phyloP scores from a whole-genome alignment of 2,329 filamentous ascomycete species.

The Sclerotinia subarctica region DNA sequence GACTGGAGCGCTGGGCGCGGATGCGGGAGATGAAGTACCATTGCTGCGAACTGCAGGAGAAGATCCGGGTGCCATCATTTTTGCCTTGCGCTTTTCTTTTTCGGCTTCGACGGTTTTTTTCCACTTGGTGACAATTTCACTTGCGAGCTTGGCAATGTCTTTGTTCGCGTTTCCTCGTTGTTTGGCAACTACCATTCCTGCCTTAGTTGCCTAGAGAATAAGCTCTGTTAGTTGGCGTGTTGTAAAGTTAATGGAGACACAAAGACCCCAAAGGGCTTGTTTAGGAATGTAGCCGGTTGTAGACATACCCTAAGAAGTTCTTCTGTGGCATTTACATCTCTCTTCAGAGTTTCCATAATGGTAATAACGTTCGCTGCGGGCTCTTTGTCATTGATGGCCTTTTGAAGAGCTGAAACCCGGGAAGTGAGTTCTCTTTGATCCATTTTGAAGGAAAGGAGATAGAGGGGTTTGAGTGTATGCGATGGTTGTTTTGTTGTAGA shows the following conservation, averaged over 20 bases:
- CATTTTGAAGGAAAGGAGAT: slow-evolving; percentile 26
- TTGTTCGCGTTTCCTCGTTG: slow-evolving; percentile 73
- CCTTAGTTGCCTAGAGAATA: slow-evolving; percentile 66
- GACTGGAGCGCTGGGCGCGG: slow-evolving; percentile 41
- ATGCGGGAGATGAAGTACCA: slow-evolving; percentile 36
- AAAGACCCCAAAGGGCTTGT: slow-evolving; percentile 2
- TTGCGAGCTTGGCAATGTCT: slow-evolving; percentile 72
- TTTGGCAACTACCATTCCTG: slow-evolving; percentile 86
- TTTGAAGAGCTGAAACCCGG: slow-evolving; percentile 60
- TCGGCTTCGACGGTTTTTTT: slow-evolving; percentile 70
- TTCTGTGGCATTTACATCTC: slow-evolving; percentile 79
- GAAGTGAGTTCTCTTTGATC: slow-evolving; percentile 36
- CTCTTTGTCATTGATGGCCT: slow-evolving; percentile 73
- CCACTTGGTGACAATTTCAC: slow-evolving; percentile 85
- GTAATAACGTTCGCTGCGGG: slow-evolving; percentile 67
- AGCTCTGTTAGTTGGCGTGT: slow-evolving; percentile 20
- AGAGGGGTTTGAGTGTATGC: slow-evolving; percentile 15
- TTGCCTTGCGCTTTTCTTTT: slow-evolving; percentile 50
- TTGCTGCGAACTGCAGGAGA: slow-evolving; percentile 28
- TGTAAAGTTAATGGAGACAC: neutral
- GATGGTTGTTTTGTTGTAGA: slow-evolving; percentile 5
- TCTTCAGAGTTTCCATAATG: slow-evolving; percentile 75
- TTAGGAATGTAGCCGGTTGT: slow-evolving; percentile 28
- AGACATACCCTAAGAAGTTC: slow-evolving; percentile 74
- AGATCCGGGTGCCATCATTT: slow-evolving; percentile 27